A percentile compares a stretch with the other conserved stretches of the same genome.
phyloP scores from a whole-genome alignment of 2,329 filamentous ascomycete species.

The Orbilia quercus region DNA sequence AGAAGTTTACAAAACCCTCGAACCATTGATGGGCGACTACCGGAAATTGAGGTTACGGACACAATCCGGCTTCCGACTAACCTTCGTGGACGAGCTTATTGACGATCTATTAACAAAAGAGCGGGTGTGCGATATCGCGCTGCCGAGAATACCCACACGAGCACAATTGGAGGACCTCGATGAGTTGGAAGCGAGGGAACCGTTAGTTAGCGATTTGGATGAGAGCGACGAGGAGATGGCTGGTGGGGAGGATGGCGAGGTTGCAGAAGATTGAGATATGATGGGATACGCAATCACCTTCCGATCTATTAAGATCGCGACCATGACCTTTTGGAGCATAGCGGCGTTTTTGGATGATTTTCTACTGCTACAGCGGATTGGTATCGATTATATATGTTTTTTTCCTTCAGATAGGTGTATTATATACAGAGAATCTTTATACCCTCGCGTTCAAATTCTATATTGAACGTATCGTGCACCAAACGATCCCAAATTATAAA shows the following conservation, averaged over 20 bases:
- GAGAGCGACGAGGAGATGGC: conserved; percentile 70
- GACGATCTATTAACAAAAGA: conserved; percentile 91
- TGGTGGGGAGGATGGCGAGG: conserved; percentile 60
- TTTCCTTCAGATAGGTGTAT: conserved; percentile 26
- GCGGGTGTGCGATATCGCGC: conserved; percentile 86
- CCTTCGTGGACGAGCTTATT: conserved; percentile 89
- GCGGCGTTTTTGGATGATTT: conserved; percentile 27
- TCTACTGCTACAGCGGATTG: conserved; percentile 8
- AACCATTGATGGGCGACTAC: conserved; percentile 83
- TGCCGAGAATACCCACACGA: conserved; percentile 89
- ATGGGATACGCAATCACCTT: not conserved
- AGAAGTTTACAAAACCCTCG: conserved; percentile 81
- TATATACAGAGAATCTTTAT: conserved; percentile 36
- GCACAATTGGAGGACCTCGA: conserved; percentile 89
- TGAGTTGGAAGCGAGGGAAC: conserved; percentile 81
- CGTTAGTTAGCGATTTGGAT: conserved; percentile 79
- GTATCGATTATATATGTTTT: conserved; percentile 25
- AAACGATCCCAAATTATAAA: not conserved
- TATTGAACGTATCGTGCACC: conserved; percentile 25
- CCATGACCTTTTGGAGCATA: conserved; percentile 17
- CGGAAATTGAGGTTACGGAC: conserved; percentile 84
- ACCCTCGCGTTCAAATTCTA: conserved; percentile 9
- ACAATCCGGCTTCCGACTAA: conserved; percentile 78
- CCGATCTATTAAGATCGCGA: not conserved
- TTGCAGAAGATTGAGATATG: conserved; percentile 44